Base-by-base conservation (phyloP, 257 asterid species). In the Nemophila menziesii region DNA sequence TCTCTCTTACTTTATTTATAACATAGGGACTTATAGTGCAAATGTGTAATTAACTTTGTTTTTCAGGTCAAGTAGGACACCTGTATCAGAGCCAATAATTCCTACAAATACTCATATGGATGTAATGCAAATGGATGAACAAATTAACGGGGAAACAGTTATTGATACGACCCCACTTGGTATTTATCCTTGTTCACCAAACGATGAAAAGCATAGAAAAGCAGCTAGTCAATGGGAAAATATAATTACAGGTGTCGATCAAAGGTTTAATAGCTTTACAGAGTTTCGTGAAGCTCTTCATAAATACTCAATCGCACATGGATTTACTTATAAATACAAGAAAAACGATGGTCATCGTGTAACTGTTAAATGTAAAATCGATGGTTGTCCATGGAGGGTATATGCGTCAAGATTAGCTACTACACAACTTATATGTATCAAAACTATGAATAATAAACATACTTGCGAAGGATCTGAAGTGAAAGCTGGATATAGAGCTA, bases 281-380 rank as follows among this genome's bases (percentile, higher is more conserved):
- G 98, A 90, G 62, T 74, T 90, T 39, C 96, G 94, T n/a, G 98
- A 90, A 51, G 93, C 94, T 56, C 73, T 90, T 59, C 98, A 81
- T 53, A 90, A 90, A 44, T 90, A 81, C 74, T 90, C 98, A 12
- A 85, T 90, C 46, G 96, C 96, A 23, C 96, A 81, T 55, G 98
- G 98, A 15, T 90, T 90, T 69, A 66, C 84, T 48, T 90, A 90
- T 80, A 84, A 81, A 51, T 90, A 84, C 51, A 84, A 89, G 92
- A 89, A 89, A 65, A 89, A 89, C 48, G 95, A 89, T 68, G 80
- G 95, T 61, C 94, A 80, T 66, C 87, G 98, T 14, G 98, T 89
- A 52, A 80, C 95, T 47, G 98, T 92, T 62, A 84, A 77, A 78
- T 90, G 98, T 79, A 90, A 90, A 62, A 63, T 80, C 5, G 96